Evolutionary conservation across 1,284 basidiomycete genomes (phyloP).

Genomic region (Flammula alnicola): DNA sequence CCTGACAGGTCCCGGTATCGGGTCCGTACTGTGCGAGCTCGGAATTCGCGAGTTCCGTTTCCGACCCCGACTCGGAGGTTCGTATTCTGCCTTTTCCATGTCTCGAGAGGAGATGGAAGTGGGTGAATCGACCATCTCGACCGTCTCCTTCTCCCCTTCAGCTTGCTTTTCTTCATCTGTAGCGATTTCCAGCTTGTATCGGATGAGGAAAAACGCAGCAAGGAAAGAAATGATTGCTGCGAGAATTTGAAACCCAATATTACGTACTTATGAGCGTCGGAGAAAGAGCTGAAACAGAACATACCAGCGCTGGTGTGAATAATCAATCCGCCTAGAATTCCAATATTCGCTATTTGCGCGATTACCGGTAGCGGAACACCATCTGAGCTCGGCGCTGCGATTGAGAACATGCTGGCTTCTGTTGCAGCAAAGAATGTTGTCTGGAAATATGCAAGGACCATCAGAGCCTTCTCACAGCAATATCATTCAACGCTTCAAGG

Average conservation of each 20-base stretch:
- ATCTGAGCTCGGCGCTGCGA: slow-evolving; percentile 40
- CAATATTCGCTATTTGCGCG: slow-evolving; percentile 47
- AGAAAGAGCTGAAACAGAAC: too few relatives aligned
- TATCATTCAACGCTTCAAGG: neutral
- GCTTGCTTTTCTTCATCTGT: slow-evolving; percentile 30
- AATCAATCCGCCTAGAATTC: slow-evolving; percentile 53
- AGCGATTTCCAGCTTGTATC: slow-evolving; percentile 58
- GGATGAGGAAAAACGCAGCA: slow-evolving; percentile 59
- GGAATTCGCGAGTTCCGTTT: neutral
- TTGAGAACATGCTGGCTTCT: slow-evolving; percentile 54
- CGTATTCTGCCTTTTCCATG: slow-evolving; percentile 6
- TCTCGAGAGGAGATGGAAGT: slow-evolving; percentile 5
- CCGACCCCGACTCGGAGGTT: neutral
- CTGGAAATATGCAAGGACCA: slow-evolving; percentile 31
- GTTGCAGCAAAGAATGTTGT: slow-evolving; percentile 67
- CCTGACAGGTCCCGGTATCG: slow-evolving; percentile 22
- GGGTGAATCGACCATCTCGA: slow-evolving; percentile 11
- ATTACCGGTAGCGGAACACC: slow-evolving; percentile 17
- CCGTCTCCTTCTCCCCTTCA: slow-evolving; percentile 22
- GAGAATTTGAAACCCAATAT: too few relatives aligned
- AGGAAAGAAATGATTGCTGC: slow-evolving; percentile 61
- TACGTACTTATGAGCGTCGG: too few relatives aligned
- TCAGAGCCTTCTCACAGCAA: too few relatives aligned
- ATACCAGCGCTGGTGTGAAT: slow-evolving; percentile 57
- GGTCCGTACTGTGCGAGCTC: slow-evolving; percentile 21